Conservation (phyloP, 78 protist genomes). For the Bigelowiella natans region DNA sequence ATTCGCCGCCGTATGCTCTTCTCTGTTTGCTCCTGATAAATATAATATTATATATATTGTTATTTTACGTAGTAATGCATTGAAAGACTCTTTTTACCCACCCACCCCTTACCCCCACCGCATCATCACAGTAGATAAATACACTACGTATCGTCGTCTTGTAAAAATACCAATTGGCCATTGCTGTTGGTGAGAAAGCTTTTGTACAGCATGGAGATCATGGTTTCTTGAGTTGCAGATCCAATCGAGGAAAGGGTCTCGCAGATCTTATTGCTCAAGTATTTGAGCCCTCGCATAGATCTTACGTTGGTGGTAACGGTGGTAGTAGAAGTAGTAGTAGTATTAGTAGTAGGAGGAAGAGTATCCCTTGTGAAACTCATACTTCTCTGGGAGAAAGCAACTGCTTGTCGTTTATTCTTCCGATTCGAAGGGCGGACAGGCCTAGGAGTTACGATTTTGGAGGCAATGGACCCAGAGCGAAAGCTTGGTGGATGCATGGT, state of each 20-base stretch:
- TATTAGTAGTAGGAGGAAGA: background rate
- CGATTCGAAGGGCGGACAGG: background rate
- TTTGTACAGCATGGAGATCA: background rate
- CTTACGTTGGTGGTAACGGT: too few species aligned
- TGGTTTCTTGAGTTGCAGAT: background rate
- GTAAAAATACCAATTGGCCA: too few species aligned
- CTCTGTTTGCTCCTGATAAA: too few species aligned
- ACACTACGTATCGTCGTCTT: too few species aligned
- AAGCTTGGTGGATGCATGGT: too few species aligned
- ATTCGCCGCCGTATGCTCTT: too few species aligned
- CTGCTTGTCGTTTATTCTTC: too few species aligned
- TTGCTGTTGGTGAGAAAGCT: background rate
- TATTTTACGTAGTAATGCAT: too few species aligned
- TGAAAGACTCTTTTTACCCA: too few species aligned
- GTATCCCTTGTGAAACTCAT: background rate
- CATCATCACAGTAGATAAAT: too few species aligned
- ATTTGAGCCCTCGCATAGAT: background rate
- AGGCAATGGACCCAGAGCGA: background rate
- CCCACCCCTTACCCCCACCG: too few species aligned
- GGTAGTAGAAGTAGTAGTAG: background rate
- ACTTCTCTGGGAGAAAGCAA: background rate
- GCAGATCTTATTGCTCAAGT: background rate
- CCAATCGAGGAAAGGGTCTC: background rate
- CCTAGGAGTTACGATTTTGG: background rate
- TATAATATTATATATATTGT: too few species aligned